Evolutionary conservation across 78 protist species (phyloP).

Genomic region (Dictyostelium discoideum): DNA sequence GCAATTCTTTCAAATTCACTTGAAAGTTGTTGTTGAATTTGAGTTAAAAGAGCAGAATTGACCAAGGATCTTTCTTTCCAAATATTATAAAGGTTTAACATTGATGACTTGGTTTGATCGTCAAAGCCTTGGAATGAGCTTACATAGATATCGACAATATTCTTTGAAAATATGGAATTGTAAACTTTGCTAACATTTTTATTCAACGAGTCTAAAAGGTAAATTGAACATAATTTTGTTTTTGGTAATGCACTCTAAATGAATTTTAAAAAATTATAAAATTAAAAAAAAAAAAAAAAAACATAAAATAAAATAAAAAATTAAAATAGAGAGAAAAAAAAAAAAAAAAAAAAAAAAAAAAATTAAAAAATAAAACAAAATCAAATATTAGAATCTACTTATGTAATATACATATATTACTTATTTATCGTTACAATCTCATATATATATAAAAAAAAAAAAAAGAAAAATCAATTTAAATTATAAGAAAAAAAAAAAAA

Average conservation of each 20-base stretch:
- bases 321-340: neutral
- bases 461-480: neutral
- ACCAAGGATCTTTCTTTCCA: constrained; percentile 20
- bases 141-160: constrained; percentile 1
- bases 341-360: neutral
- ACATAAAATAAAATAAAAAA: neutral
- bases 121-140: neutral
- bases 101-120: constrained; percentile 7
- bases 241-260: neutral
- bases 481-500: neutral
- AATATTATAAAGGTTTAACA: neutral
- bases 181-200: constrained; percentile 8
- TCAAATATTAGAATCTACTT: neutral
- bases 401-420: neutral
- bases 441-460: neutral
- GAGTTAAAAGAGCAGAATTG: neutral
- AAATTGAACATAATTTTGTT: neutral
- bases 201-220: constrained; percentile 3
- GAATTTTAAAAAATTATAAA: neutral
- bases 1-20: constrained; percentile 22
- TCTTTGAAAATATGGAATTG: neutral
- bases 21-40: constrained; percentile 1
- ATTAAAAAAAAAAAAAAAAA: neutral
- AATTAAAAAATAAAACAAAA: neutral
- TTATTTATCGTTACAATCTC: neutral